Conservation (phyloP, 148 eudicot genomes). For the Polygonum aviculare region DNA sequence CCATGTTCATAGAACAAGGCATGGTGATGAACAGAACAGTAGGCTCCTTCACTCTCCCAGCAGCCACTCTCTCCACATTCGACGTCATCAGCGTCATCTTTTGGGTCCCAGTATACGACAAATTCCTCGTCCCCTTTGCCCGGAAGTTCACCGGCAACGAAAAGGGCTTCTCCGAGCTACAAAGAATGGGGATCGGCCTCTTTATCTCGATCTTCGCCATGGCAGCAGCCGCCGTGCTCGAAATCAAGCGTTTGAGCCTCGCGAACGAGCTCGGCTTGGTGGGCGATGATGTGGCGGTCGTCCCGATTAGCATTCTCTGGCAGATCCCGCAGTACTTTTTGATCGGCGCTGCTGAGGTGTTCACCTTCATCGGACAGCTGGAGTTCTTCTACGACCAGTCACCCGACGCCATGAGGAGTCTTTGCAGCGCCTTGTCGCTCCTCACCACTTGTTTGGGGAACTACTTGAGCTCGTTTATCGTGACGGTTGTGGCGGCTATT, state of each 20-base stretch:
- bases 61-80: conserved; percentile 10
- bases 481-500: not conserved
- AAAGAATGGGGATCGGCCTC: conserved; percentile 18
- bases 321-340: conserved; percentile 14
- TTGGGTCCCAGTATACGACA: conserved; percentile 15
- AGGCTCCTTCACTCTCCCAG: conserved; percentile 13
- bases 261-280: conserved; percentile 6
- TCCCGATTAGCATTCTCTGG: conserved; percentile 12
- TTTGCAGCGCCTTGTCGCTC: conserved; percentile 6
- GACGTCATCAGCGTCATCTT: conserved; percentile 17
- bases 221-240: conserved; percentile 12
- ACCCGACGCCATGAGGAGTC: conserved; percentile 7
- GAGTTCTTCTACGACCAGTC: conserved; percentile 16
- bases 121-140: conserved; percentile 8
- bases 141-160: conserved; percentile 16
- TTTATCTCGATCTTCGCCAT: conserved; percentile 15
- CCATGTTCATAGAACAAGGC: conserved; percentile 17
- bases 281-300: conserved; percentile 3
- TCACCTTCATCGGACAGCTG: conserved; percentile 14
- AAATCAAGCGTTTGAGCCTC: not conserved
- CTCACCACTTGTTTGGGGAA: conserved; percentile 7
- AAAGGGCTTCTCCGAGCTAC: conserved; percentile 10
- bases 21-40: conserved; percentile 13
- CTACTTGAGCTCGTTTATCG: conserved; percentile 5
- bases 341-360: conserved; percentile 15